phyloP scores from a whole-genome alignment of 2,329 filamentous ascomycete genomes.

The Karstenula rhodostoma region DNA sequence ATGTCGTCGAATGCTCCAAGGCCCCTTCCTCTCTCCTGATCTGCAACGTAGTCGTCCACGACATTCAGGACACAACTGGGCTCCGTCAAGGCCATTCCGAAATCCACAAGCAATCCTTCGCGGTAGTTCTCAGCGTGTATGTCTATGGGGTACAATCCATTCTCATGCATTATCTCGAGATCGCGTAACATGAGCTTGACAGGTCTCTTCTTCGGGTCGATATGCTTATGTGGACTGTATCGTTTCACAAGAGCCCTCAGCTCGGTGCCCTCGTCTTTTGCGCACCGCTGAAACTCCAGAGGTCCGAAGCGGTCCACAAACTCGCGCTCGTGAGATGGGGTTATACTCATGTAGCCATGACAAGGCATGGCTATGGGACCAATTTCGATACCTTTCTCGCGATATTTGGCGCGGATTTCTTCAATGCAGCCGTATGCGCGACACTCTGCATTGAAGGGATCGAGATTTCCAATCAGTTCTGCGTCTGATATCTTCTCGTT shows the following conservation, averaged over 20 bases:
- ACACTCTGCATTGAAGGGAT: background rate
- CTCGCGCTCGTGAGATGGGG: background rate
- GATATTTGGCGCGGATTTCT: background rate
- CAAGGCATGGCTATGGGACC: background rate
- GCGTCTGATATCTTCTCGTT: background rate
- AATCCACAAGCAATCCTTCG: background rate
- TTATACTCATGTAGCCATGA: background rate
- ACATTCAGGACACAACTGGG: background rate
- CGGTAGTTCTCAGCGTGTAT: background rate
- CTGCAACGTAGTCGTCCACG: background rate
- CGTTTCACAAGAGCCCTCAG: background rate
- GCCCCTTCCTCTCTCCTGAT: background rate
- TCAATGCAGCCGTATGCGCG: constrained; percentile 2
- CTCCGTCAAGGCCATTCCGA: background rate
- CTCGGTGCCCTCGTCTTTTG: background rate
- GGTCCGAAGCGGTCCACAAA: background rate
- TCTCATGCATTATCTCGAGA: background rate
- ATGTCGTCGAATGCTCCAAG: background rate
- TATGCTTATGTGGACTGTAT: background rate
- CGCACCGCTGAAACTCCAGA: background rate
- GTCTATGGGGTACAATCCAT: background rate
- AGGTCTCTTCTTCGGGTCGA: background rate
- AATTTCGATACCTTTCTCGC: background rate
- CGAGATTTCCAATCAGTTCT: background rate
- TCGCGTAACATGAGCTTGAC: background rate